Conservation (phyloP, 345 rosid genomes). For the Arabidopsis thaliana region DNA sequence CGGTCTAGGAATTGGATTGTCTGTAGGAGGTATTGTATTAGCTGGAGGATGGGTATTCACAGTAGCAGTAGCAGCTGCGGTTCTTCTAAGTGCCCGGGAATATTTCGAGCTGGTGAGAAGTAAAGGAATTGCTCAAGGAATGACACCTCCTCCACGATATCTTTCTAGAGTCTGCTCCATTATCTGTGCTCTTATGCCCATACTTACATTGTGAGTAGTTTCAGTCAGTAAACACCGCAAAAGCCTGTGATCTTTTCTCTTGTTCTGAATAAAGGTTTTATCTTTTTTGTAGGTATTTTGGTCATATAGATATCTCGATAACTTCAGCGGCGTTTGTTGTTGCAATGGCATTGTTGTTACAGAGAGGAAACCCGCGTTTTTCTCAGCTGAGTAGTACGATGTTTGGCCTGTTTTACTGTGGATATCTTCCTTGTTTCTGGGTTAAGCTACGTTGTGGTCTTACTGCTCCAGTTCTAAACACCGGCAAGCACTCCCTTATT, state of each 20-base stretch:
- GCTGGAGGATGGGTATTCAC: slow-evolving; percentile 95
- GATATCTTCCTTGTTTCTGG: slow-evolving; percentile 98
- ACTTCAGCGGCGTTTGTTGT: slow-evolving; percentile 84
- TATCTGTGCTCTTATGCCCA: slow-evolving; percentile 84
- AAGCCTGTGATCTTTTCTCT: slow-evolving; percentile 38
- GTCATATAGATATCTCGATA: slow-evolving; percentile 82
- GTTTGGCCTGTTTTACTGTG: slow-evolving; percentile 90
- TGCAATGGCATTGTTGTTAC: slow-evolving; percentile 80
- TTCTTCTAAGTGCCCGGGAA: slow-evolving; percentile 80
- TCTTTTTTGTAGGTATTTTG: slow-evolving; percentile 71
- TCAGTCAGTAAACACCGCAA: slow-evolving; percentile 9
- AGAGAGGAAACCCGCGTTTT: slow-evolving; percentile 93
- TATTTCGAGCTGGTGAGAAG: slow-evolving; percentile 92
- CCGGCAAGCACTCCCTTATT: slow-evolving; percentile 59
- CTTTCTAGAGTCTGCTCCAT: slow-evolving; percentile 91
- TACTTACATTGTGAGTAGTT: slow-evolving; percentile 79
- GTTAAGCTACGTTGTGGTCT: slow-evolving; percentile 88
- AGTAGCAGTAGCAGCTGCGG: slow-evolving; percentile 62
- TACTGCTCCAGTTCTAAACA: slow-evolving; percentile 76
- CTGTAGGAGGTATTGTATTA: slow-evolving; percentile 80
- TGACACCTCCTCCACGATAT: slow-evolving; percentile 98
- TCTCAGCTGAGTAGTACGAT: slow-evolving; percentile 88
- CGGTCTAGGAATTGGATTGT: slow-evolving; percentile 80
- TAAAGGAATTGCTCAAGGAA: slow-evolving; percentile 82
- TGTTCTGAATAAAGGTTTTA: not conserved